phyloP scores from a whole-genome alignment of 2,329 filamentous ascomycete species.

The Proliferodiscus dingleyae region DNA sequence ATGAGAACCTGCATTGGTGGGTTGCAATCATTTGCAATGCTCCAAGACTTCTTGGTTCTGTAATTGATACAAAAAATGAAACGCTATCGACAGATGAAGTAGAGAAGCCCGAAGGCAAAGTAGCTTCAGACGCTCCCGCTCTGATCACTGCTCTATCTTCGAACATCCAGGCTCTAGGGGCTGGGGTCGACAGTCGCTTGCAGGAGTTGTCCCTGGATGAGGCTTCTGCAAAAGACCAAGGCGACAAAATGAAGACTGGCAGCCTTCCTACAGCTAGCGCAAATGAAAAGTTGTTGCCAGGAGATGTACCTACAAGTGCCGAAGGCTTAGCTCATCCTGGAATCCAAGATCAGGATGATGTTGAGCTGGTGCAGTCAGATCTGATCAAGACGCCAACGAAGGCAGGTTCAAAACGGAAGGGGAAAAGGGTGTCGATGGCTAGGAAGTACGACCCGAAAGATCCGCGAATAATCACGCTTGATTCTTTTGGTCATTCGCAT shows the following conservation, averaged over 20 bases:
- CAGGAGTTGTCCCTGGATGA: slow-evolving; percentile 13
- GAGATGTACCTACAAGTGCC: background rate
- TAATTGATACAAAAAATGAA: slow-evolving; percentile 5
- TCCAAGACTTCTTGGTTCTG: slow-evolving; percentile 49
- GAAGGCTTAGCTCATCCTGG: slow-evolving; percentile 7
- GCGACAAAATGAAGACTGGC: background rate
- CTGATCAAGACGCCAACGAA: slow-evolving; percentile 22
- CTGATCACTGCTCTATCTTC: background rate
- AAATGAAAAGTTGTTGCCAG: too few species aligned
- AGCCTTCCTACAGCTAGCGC: background rate
- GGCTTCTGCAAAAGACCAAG: background rate
- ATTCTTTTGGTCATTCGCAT: slow-evolving; percentile 70
- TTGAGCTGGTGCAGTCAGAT: slow-evolving; percentile 7
- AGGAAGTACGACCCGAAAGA: slow-evolving; percentile 46
- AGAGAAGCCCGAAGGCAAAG: slow-evolving; percentile 1
- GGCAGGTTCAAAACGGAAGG: slow-evolving; percentile 21
- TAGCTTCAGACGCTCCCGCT: background rate
- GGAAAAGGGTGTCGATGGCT: slow-evolving; percentile 28
- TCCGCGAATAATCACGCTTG: slow-evolving; percentile 77
- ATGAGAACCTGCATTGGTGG: slow-evolving; percentile 87
- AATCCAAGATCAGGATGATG: slow-evolving; percentile 7
- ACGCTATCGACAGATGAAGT: background rate
- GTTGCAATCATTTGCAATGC: slow-evolving; percentile 92
- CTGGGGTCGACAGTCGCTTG: slow-evolving; percentile 8
- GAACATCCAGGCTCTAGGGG: background rate